Evolutionary conservation across 345 rosid species (phyloP), one percentile per base, ranked within the genome.

Genomic region (Balakata baccata): DNA sequence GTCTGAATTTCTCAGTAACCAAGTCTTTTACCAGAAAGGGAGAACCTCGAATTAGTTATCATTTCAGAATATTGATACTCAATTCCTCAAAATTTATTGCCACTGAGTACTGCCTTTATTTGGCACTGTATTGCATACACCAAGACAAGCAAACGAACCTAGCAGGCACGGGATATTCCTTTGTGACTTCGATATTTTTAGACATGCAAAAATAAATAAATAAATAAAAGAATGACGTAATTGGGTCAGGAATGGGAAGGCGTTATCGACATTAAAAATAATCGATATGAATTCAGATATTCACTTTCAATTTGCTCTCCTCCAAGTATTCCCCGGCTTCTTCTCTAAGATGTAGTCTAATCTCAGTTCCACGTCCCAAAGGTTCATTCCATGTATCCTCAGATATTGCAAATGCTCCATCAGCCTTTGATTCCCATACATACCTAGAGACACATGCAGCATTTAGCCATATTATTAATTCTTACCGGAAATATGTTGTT

Each of bases 301-400:
- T 65, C 69, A 95, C 99, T 87, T 91, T 92, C 73, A 95, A 83
- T 84, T 95, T 95, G 82, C 84, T 84, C 80, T 95, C 98, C 74
- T 95, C 99, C 78, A 87, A 79, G 86, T 95, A 95, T 77, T 95
- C 98, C 63, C 91, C 90, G 72, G 99, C 99, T 85, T 95, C 98
- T n/a, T 95, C 92, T 70, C 97, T 87, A 60, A 95, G 94, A 78
- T 95, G 98, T 75, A 95, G 73, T 83, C 89, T 91, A 77, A 95
- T 91, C 86, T 95, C 99, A 69, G 99, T 95, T 79, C 99, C 99
- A 69, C 98, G 97, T 70, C 97, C 98, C 45, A 95, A 78, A 38
- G 96, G 92, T 50, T 95, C 99, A 77, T 95, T 95, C 99, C 99
- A 95, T 14, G 94, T 88, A 69, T 95, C 99, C 87, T 95, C 98